Base-by-base conservation (phyloP, 495 filamentous ascomycete species). In the Penicillium odoratum region DNA sequence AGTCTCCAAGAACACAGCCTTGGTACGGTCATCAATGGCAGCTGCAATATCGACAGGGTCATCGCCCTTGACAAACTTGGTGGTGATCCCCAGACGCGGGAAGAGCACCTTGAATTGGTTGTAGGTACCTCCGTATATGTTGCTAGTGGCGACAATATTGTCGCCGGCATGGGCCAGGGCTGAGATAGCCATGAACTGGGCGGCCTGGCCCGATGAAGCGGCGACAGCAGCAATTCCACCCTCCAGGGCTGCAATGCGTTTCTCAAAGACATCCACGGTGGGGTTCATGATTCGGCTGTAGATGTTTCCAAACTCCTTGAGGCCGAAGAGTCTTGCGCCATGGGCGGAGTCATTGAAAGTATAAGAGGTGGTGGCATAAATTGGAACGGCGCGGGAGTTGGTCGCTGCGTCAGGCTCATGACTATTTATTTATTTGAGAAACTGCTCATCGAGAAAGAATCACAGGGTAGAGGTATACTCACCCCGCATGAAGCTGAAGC, bases 271-370 rank as follows among this genome's bases (percentile, higher is more conserved):
- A 75, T 97, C 95, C 56, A 97, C 91, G 6, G 94, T 98, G 3
- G 94, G 94, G 72, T 98, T 98, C 92, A 95, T 96, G 64, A 98
- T 94, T 55, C 94, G 88, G 66, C 88, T 92, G 81, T 98, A 98
- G 77, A 98, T 97, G 75, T 98, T 97, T 70, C 93, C 95, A 70
- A 95, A 93, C 73, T 97, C 93, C 72, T 97, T 96, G 75, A 98
- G 91, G 63, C 91, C 91, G 69, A 98, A 98, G 26, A 98, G 87
- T 67, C 93, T 86, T 51, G 95, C 95, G 60, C 92, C 94, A 72
- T 98, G 94, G 50, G 93, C 94, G 36, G 91, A 96, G 78, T 97
- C 91, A 83, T 98, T 92, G 87, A 98, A 98, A 56, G 84, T 81
- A 73, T 78, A 98, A 64, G 92, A 97, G 70, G 93, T 91, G 36